Evolutionary conservation across 257 asterid genomes (phyloP), one percentile per base, ranked within the genome.

Genomic region (Fraxinus quadrangulata): DNA sequence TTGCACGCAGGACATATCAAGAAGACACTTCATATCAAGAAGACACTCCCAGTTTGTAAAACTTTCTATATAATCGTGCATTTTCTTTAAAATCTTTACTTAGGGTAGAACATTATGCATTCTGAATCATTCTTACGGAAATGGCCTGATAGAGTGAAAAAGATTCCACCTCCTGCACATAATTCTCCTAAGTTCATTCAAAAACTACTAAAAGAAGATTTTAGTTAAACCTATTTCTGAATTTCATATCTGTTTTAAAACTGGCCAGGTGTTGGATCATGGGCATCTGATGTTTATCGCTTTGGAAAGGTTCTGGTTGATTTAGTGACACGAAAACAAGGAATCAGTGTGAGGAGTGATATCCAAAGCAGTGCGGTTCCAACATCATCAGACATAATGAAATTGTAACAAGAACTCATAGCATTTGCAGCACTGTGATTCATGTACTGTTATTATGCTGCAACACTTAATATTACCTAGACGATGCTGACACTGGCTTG

Each of bases 301-400:
- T 91, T 91, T 5, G 99, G 99, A 13, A 95, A 93, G 82, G 96
- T 93, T 63, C 75, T 93, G 71, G 92, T 95, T 2, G 97, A 95
- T 89, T 96, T 93, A 3, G 96, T 91, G 17, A 95, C 97, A 0
- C 97, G 98, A 11, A 91, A 90, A 77, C 88, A 90, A 0, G 99
- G 97, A 69, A 87, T 95, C 37, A 95, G 98, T 76, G 91, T 97
- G n/a, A 88, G 94, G 13, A 73, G 85, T 5, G 97, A 93, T 11
- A 56, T 90, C 39, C 66, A 56, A 17, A 19, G 66, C 11, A 17
- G 12, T n/a, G 66, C 28, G n/a, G 26, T 6, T 17, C 66, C 13
- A 7, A n/a, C 8, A 56, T 56, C 66, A 56, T 56, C 66, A 7
- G 24, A n/a, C 66, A 56, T n/a, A n/a, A 5, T 56, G 66, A 56